phyloP scores from a whole-genome alignment of 2,329 filamentous ascomycete species.

The Stachybotrys echinatus region DNA sequence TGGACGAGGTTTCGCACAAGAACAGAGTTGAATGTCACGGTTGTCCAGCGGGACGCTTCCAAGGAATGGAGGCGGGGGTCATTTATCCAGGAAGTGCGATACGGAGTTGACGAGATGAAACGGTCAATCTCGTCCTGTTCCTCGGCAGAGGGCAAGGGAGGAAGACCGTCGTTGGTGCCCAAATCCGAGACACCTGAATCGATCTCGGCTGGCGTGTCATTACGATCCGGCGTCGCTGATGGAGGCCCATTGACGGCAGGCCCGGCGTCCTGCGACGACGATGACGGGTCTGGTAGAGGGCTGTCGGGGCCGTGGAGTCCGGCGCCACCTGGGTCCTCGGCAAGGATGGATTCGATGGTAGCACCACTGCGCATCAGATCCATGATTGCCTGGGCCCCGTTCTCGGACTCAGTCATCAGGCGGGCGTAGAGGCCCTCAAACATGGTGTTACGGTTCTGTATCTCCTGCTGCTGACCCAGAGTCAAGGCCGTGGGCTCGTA shows the following conservation, averaged over 20 bases:
- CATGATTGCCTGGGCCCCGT: neutral
- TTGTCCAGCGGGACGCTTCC: neutral
- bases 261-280: too few relatives aligned
- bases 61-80: neutral
- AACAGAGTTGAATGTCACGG: neutral
- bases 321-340: too few relatives aligned
- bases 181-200: neutral
- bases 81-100: neutral
- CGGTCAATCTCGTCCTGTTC: neutral
- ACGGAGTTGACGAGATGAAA: neutral
- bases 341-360: neutral
- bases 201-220: neutral
- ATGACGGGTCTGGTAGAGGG: too few relatives aligned
- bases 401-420: neutral
- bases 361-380: neutral
- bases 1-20: neutral
- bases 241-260: neutral
- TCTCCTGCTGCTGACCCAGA: neutral
- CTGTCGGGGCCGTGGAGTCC: too few relatives aligned
- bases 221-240: neutral
- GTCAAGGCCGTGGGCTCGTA: neutral
- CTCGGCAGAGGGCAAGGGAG: too few relatives aligned
- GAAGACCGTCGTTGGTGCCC: too few relatives aligned
- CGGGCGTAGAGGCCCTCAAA: neutral
- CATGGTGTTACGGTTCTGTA: neutral